Base-by-base conservation (phyloP, 495 filamentous ascomycete species). In the Podospora pseudopauciseta region DNA sequence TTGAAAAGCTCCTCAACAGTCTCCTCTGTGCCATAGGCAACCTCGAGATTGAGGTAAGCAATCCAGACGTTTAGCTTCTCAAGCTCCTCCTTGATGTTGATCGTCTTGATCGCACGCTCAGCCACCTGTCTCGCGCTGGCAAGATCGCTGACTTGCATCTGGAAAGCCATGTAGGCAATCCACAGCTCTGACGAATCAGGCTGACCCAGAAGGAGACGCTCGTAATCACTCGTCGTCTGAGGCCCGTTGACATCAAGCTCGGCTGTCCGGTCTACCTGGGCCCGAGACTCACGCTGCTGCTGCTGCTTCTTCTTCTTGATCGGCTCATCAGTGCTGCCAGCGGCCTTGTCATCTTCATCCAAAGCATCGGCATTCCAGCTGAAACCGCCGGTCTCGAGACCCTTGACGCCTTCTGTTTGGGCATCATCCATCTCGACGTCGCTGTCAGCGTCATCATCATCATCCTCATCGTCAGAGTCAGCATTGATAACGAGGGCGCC, bases 1-100 rank as follows among this genome's bases (percentile, higher is more conserved):
- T 91, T 92, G 84, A 99, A 98, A 62, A 91, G 87, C 34, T 91
- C 90, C 39, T 97, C 91, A 2, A 96, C 79, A n/a, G 86, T 87
- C 65, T 95, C 93, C 30, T 94, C 90, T 67, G 83, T 91, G 64
- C 95, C 94, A 73, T 95, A 98, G 3, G 90, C 88, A 72, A 93
- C 93, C 78, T 99, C 95, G 69, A 98, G 84, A 80, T 99, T 97
- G 68, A 99, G 85, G 78, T 94, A 86, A 2, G 92, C 96, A 69
- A 93, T 87, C 95, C 95, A 99, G 68, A 97, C 86, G 79, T 97
- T 97, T 73, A 95, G 80, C 81, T 97, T 97, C 78, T 97, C 96
- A 0, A 86, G 84, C 73, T 96, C 88, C 73, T 96, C 92, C 23
- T 89, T 86, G 71, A 94, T 92, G 78, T 90, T 88, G 75, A 98